Percentiles rank a stretch among this genome's conserved stretches.
Conservation (phyloP, 805 yeast genomes). For the Blastobotrys americana region DNA sequence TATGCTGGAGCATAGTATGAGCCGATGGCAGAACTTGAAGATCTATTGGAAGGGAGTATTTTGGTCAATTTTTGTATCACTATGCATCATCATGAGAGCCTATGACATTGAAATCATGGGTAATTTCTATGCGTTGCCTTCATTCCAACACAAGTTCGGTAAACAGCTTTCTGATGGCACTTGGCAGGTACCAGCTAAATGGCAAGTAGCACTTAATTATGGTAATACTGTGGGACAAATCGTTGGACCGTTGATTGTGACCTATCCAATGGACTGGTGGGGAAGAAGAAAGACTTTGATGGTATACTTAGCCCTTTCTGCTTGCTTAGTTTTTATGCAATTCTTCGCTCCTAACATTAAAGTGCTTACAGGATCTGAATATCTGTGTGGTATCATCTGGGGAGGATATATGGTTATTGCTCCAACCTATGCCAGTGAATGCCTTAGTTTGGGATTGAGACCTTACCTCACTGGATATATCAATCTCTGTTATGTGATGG, state of each 20-base stretch:
- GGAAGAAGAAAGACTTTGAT: constrained; percentile 41
- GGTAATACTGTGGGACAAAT: constrained; percentile 34
- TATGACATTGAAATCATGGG: constrained; percentile 37
- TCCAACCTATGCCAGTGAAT: constrained; percentile 47
- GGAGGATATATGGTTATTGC: constrained; percentile 45
- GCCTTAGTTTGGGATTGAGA: constrained; percentile 43
- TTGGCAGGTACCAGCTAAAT: constrained; percentile 14
- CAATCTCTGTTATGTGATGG: constrained; percentile 48
- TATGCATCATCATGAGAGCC: constrained; percentile 39
- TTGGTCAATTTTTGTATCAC: constrained; percentile 10
- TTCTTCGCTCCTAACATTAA: constrained; percentile 37
- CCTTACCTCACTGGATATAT: constrained; percentile 44
- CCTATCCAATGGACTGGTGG: constrained; percentile 36
- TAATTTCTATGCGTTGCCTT: constrained; percentile 40
- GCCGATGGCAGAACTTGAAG: constrained; percentile 1
- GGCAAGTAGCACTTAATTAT: constrained; percentile 18
- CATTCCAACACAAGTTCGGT: constrained; percentile 38
- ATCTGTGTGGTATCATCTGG: constrained; percentile 37
- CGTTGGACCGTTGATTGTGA: constrained; percentile 40
- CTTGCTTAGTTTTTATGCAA: constrained; percentile 38
- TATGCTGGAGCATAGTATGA: constrained; percentile 5
- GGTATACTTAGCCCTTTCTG: constrained; percentile 28
- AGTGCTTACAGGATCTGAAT: constrained; percentile 32
- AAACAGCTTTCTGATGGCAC: constrained; percentile 14
- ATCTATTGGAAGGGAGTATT: constrained; percentile 9